Evolutionary conservation across 371 early-diverging fungal genomes (phyloP).

Genomic region (Mortierella sp.): DNA sequence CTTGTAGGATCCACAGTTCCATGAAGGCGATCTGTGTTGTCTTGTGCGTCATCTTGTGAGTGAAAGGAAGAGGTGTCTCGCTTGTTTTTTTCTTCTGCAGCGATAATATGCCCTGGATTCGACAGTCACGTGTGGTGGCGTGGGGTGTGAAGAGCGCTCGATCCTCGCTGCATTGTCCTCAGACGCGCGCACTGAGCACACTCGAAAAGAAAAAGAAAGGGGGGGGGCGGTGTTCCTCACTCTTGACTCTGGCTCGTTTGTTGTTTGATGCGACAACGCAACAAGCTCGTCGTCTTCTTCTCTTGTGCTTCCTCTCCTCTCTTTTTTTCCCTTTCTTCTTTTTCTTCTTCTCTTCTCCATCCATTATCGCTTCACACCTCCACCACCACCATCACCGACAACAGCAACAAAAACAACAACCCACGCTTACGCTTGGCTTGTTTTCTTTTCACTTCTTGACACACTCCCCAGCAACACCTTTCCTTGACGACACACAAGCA

Average conservation of each 20-base stretch:
- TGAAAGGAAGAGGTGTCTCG: too few species aligned
- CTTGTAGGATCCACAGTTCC: too few species aligned
- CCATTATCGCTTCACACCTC: background rate
- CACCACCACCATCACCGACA: background rate
- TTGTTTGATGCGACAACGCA: background rate
- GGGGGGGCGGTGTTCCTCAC: background rate
- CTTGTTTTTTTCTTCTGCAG: background rate
- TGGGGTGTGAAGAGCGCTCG: too few species aligned
- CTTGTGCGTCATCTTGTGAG: too few species aligned
- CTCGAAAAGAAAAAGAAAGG: background rate
- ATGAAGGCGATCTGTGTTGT: too few species aligned
- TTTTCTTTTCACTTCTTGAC: background rate
- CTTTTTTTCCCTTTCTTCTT: background rate
- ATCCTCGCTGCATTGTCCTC: background rate
- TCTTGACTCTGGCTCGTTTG: too few species aligned
- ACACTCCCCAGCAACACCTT: background rate
- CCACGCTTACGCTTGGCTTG: background rate
- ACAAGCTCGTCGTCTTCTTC: background rate
- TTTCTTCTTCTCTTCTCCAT: background rate
- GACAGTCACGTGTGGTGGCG: conserved; percentile 1
- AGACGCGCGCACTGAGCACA: background rate
- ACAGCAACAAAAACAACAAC: background rate
- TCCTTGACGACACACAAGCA: background rate
- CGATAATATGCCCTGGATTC: background rate
- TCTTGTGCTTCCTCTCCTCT: background rate